A percentile compares a stretch with the other conserved stretches of the same genome.
Conservation (phyloP, 169 alveolate genomes). For the Toxoplasma gondii region DNA sequence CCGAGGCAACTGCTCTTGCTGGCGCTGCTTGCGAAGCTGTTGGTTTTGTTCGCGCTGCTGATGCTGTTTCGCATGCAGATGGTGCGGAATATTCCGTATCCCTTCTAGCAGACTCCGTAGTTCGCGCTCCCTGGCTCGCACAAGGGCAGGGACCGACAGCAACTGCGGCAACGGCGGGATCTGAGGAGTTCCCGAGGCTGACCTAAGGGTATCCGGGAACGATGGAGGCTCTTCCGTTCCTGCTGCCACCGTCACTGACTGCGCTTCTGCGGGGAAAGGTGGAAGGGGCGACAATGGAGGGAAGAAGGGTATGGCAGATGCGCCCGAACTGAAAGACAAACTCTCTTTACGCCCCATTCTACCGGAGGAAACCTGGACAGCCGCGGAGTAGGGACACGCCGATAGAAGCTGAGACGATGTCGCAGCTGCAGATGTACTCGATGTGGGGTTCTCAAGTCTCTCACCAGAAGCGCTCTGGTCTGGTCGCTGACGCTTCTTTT, state of each 20-base stretch:
- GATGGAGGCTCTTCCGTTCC: not conserved
- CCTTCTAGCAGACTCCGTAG: conserved; percentile 2
- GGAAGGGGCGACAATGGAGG: not conserved
- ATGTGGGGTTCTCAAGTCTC: no score
- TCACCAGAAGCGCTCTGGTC: no score
- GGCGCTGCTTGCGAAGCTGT: not conserved
- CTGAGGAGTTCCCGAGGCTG: not conserved
- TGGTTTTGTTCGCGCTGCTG: conserved; percentile 29
- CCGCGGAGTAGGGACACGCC: no score
- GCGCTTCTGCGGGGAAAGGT: not conserved
- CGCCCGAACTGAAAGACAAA: no score
- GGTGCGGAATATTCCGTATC: not conserved
- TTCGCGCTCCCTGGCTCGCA: conserved; percentile 40
- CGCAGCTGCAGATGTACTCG: no score
- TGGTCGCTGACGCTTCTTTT: no score
- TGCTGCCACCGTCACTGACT: not conserved
- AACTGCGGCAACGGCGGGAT: conserved; percentile 37
- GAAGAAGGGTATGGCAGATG: not conserved
- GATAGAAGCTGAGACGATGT: no score
- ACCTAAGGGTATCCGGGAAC: not conserved
- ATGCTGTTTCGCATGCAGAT: conserved; percentile 4
- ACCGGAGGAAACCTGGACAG: no score
- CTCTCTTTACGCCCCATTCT: no score
- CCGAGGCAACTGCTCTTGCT: conserved; percentile 8
- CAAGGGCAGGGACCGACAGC: conserved; percentile 43